A percentile compares a stretch with the other conserved stretches of the same genome.
phyloP scores from a whole-genome alignment of 495 filamentous ascomycete species.

The Amorphotheca resinae region DNA sequence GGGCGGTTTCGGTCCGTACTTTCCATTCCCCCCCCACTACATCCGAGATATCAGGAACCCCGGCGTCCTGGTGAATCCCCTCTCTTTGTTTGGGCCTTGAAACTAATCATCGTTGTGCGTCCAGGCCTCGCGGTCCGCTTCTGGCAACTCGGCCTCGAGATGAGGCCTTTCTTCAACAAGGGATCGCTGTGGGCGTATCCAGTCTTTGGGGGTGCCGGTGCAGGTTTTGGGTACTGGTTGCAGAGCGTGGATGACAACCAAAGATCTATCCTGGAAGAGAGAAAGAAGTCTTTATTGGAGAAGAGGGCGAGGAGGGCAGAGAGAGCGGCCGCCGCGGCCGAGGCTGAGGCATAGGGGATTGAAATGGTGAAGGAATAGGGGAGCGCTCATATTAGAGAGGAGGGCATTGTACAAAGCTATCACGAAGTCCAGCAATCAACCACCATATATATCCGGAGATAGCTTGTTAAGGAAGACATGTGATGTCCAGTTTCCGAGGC shows the following conservation, averaged over 20 bases:
- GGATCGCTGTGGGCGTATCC: conserved; percentile 83
- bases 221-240: conserved; percentile 93
- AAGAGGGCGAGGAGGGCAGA: conserved; percentile 71
- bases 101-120: no score
- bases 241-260: conserved; percentile 74
- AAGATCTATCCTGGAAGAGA: conserved; percentile 57
- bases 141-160: conserved; percentile 96
- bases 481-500: no score
- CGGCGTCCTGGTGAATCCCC: not conserved
- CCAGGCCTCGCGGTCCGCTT: conserved; percentile 78
- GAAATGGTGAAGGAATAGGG: not conserved
- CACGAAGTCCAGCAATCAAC: not conserved
- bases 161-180: conserved; percentile 80
- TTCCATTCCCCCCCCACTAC: conserved; percentile 3
- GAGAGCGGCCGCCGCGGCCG: conserved; percentile 30
- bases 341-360: not conserved
- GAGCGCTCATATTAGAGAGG: conserved; percentile 2
- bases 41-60: no score
- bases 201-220: conserved; percentile 70
- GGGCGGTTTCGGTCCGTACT: conserved; percentile 80
- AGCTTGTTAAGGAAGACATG: no score
- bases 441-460: no score
- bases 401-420: conserved; percentile 16
- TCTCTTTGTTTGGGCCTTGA: no score
- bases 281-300: conserved; percentile 67